Evolutionary conservation across 495 filamentous ascomycete genomes (phyloP).

Genomic region (Podospora pseudoanserina): DNA sequence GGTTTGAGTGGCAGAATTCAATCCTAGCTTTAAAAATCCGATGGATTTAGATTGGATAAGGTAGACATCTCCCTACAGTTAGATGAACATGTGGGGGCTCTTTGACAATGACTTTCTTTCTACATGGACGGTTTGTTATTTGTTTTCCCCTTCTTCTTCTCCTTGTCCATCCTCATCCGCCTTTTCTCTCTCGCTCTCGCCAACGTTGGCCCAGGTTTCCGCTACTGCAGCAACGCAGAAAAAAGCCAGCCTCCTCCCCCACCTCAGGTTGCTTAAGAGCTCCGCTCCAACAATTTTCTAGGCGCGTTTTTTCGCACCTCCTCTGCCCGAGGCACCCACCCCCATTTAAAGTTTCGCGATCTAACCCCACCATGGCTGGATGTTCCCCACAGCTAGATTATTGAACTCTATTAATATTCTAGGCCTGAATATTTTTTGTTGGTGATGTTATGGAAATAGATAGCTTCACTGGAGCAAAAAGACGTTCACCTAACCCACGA

Average conservation of each 20-base stretch:
- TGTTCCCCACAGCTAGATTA: neutral
- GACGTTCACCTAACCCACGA: neutral
- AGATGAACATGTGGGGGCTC: neutral
- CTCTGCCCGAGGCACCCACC: neutral
- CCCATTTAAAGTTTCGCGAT: slow-evolving; percentile 3
- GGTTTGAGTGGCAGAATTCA: neutral
- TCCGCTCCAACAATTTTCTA: neutral
- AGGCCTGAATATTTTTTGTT: neutral
- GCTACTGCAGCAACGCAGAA: slow-evolving; percentile 9
- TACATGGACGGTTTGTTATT: too few relatives aligned
- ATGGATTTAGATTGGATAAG: too few relatives aligned
- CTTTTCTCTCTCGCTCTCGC: too few relatives aligned
- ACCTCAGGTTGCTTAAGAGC: neutral
- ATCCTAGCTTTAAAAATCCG: neutral
- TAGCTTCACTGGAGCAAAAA: too few relatives aligned
- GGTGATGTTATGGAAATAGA: neutral
- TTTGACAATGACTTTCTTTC: neutral
- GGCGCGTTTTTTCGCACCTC: slow-evolving; percentile 15
- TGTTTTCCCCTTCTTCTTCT: too few relatives aligned
- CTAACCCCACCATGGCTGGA: neutral
- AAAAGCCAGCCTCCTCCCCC: slow-evolving; percentile 4
- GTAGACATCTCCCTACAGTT: neutral
- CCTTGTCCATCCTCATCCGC: too few relatives aligned
- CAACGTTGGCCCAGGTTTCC: neutral
- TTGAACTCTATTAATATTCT: neutral